Evolutionary conservation across 352 stramenopile species (phyloP).

Genomic region (Phytophthora pluvialis): DNA sequence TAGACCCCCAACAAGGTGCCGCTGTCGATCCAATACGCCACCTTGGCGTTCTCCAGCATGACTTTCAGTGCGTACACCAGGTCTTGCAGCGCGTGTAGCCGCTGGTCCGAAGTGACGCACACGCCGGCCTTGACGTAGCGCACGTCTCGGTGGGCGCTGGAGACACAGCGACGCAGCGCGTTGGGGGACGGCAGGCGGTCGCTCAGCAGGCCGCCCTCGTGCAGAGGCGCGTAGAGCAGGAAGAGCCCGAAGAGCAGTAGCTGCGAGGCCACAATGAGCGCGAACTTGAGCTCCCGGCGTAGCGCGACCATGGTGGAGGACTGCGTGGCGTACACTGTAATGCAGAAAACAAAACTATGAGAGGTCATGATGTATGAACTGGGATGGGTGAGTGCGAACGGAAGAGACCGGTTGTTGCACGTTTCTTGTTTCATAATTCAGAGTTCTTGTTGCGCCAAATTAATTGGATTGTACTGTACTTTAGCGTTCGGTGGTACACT

Average conservation of each 20-base stretch:
- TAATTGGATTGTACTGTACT: no score
- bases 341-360: background rate
- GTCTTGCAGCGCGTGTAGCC: slow-evolving; percentile 41
- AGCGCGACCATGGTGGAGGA: background rate
- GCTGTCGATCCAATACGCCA: slow-evolving; percentile 66
- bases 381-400: no score
- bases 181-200: slow-evolving; percentile 28
- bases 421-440: no score
- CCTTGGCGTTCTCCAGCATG: slow-evolving; percentile 40
- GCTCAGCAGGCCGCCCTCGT: slow-evolving; percentile 20
- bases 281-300: slow-evolving; percentile 35
- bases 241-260: slow-evolving; percentile 49
- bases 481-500: no score
- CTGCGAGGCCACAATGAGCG: slow-evolving; percentile 41
- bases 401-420: no score
- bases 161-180: slow-evolving; percentile 44
- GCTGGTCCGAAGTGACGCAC: slow-evolving; percentile 48
- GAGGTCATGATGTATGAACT: background rate
- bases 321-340: background rate
- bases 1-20: slow-evolving; percentile 63
- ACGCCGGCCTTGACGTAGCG: slow-evolving; percentile 39
- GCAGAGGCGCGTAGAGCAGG: slow-evolving; percentile 34
- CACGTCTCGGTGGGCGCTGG: slow-evolving; percentile 38
- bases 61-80: slow-evolving; percentile 46
- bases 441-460: no score